phyloP scores from a whole-genome alignment of 2,329 filamentous ascomycete genomes.

The Verticillium longisporum region DNA sequence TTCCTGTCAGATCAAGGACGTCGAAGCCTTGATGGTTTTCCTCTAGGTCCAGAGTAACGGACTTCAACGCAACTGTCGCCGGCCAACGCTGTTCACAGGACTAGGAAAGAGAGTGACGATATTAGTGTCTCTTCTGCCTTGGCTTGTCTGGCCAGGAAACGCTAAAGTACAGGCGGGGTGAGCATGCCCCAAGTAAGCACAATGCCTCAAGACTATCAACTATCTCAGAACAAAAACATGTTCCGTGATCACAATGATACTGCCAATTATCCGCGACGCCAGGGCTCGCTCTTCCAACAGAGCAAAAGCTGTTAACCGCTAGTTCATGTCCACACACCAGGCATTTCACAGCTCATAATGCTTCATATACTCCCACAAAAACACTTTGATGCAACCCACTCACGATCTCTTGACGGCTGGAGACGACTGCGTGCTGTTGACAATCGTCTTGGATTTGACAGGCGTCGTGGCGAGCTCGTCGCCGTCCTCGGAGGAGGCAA shows the following conservation, averaged over 20 bases:
- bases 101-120: not conserved
- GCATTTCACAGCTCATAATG: not conserved
- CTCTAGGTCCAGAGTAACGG: no score
- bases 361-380: not conserved
- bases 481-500: constrained; percentile 38
- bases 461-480: constrained; percentile 50
- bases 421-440: constrained; percentile 40
- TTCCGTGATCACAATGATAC: constrained; percentile 18
- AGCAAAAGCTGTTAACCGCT: constrained; percentile 5
- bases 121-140: constrained; percentile 14
- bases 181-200: constrained; percentile 21
- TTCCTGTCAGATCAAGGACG: no score
- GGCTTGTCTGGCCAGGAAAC: constrained; percentile 20
- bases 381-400: constrained; percentile 7
- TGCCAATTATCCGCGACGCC: constrained; percentile 4
- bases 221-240: constrained; percentile 29
- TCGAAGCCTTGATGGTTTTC: no score
- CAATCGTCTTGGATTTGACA: constrained; percentile 38
- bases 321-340: not conserved
- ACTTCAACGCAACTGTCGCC: no score
- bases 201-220: constrained; percentile 24
- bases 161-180: constrained; percentile 32
- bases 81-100: not conserved
- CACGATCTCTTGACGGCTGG: constrained; percentile 34
- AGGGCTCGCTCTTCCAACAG: constrained; percentile 8